Percentiles rank a stretch among this genome's conserved stretches.
phyloP scores from a whole-genome alignment of 345 rosid genomes.

The Dimocarpus longan region DNA sequence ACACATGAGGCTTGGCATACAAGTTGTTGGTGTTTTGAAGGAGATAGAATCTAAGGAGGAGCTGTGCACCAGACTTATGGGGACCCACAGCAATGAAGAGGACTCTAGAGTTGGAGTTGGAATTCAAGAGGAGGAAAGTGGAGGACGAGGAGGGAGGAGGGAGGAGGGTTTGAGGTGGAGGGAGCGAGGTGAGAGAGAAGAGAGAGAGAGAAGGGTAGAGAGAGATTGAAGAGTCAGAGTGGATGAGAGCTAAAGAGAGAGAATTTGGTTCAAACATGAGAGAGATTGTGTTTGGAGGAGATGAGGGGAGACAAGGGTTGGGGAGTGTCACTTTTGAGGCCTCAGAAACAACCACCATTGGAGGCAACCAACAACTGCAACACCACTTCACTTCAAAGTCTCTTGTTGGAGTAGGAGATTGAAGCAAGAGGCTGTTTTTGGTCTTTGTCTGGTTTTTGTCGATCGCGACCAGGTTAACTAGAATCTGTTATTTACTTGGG shows the following conservation, averaged over 20 bases:
- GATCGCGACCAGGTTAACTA: no score
- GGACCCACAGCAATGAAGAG: slow-evolving; percentile 61
- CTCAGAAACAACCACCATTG: slow-evolving; percentile 46
- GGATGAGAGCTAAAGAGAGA: slow-evolving; percentile 64
- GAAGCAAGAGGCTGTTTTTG: no score
- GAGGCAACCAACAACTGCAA: slow-evolving; percentile 8
- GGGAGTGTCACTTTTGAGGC: slow-evolving; percentile 51
- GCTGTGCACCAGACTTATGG: slow-evolving; percentile 55
- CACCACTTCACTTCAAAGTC: no score
- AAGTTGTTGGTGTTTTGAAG: slow-evolving; percentile 27
- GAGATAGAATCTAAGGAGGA: slow-evolving; percentile 55
- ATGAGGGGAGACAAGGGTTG: slow-evolving; percentile 34
- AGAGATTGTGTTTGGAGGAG: slow-evolving; percentile 44
- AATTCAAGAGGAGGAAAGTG: slow-evolving; percentile 26
- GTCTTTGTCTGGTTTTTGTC: no score
- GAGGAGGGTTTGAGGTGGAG: slow-evolving; percentile 32
- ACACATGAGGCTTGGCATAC: slow-evolving; percentile 52
- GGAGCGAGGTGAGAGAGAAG: slow-evolving; percentile 35
- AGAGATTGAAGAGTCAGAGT: slow-evolving; percentile 65
- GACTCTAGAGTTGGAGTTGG: slow-evolving; percentile 31
- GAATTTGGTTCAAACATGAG: slow-evolving; percentile 67
- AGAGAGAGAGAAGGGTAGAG: slow-evolving; percentile 53
- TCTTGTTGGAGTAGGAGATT: no score
- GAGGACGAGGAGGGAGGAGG: slow-evolving; percentile 40
- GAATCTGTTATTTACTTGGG: no score